Conservation (phyloP, 805 yeast species). For the Barnettozyma botsteinii region DNA sequence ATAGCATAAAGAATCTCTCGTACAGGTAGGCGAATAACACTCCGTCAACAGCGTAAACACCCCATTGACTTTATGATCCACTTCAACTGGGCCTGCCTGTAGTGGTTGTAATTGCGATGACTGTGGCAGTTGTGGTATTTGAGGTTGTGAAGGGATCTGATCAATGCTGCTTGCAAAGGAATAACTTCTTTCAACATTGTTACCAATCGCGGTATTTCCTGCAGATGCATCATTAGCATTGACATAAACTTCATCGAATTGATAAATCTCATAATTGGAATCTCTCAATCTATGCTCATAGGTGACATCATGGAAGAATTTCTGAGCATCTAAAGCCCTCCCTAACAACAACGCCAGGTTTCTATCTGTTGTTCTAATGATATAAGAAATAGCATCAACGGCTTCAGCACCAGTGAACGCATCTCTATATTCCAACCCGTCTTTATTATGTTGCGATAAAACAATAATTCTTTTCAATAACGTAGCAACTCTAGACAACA, state of each 20-base stretch:
- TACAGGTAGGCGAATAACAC: constrained; percentile 96
- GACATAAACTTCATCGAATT: constrained; percentile 56
- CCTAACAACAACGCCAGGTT: constrained; percentile 86
- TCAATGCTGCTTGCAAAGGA: constrained; percentile 20
- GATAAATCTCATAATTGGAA: constrained; percentile 81
- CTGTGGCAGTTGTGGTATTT: constrained; percentile 2
- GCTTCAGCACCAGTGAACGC: constrained; percentile 94
- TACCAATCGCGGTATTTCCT: constrained; percentile 2
- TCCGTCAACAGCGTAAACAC: constrained; percentile 89
- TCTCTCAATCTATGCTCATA: constrained; percentile 92
- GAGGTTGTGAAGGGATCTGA: not conserved
- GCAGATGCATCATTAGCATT: constrained; percentile 27
- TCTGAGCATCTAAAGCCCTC: constrained; percentile 89
- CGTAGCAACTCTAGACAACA: constrained; percentile 78
- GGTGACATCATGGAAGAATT: constrained; percentile 90
- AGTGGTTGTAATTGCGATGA: no score
- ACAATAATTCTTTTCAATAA: constrained; percentile 65
- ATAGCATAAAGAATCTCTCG: constrained; percentile 81
- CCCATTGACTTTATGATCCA: constrained; percentile 58
- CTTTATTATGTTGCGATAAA: constrained; percentile 75
- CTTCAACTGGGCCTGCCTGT: constrained; percentile 17
- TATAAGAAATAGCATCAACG: constrained; percentile 80
- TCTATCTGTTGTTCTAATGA: constrained; percentile 85
- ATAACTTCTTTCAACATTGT: constrained; percentile 26
- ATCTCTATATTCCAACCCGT: constrained; percentile 87